phyloP scores from a whole-genome alignment of 805 yeast genomes.

The Yamadazyma olivae region DNA sequence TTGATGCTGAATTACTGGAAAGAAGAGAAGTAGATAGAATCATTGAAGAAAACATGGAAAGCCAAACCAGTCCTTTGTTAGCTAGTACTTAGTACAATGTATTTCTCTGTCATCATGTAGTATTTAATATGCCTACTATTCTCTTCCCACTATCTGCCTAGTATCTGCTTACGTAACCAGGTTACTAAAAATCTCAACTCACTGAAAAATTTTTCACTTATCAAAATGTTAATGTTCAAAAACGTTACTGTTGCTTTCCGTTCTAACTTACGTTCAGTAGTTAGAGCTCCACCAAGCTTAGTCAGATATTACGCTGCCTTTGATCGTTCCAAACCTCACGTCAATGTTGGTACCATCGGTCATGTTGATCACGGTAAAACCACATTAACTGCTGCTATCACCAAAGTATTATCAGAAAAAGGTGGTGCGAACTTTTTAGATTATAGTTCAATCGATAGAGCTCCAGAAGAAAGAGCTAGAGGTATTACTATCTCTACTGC shows the following conservation, averaged over 20 bases:
- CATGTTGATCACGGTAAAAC: constrained; percentile 99
- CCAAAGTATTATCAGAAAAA: constrained; percentile 81
- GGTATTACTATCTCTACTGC: constrained; percentile 96
- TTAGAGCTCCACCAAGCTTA: constrained; percentile 3
- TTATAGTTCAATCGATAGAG: constrained; percentile 90
- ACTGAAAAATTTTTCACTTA: constrained; percentile 8
- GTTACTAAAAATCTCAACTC: neutral
- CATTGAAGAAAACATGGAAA: constrained; percentile 21
- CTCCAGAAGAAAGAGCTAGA: constrained; percentile 97
- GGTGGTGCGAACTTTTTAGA: constrained; percentile 96
- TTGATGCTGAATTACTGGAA: constrained; percentile 17
- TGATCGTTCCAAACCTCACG: constrained; percentile 94
- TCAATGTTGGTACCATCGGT: constrained; percentile 96
- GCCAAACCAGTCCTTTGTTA: constrained; percentile 5
- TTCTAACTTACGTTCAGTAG: constrained; percentile 2
- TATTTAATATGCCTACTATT: too few relatives aligned
- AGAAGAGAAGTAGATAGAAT: constrained; percentile 28
- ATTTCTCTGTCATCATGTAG: too few relatives aligned
- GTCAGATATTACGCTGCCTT: constrained; percentile 62
- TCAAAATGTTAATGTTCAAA: neutral
- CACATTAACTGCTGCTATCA: constrained; percentile 96
- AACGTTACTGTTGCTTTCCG: constrained; percentile 2
- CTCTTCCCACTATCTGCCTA: too few relatives aligned
- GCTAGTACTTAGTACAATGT: too few relatives aligned
- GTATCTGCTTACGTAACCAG: neutral